Conservation (phyloP, 2,329 filamentous ascomycete species). For the Fonsecaea pedrosoi region DNA sequence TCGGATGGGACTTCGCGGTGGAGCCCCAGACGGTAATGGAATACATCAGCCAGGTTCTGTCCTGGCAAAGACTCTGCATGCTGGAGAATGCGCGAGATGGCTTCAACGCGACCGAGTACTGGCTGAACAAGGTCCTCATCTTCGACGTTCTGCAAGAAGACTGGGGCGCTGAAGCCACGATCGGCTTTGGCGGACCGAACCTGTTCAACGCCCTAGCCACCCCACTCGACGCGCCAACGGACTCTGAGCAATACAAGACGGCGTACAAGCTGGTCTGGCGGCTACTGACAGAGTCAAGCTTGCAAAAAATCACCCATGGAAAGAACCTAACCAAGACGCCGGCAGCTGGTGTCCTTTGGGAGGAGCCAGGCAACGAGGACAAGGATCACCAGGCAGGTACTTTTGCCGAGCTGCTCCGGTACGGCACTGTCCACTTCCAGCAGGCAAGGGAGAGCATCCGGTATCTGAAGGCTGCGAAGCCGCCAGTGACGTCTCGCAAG, state of each 20-base stretch:
- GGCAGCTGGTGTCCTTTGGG: slow-evolving; percentile 42
- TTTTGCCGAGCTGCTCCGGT: slow-evolving; percentile 43
- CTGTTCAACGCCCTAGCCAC: slow-evolving; percentile 42
- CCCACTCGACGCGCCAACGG: slow-evolving; percentile 39
- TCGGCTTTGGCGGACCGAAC: slow-evolving; percentile 42
- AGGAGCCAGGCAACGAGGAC: slow-evolving; percentile 39
- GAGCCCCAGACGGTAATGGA: slow-evolving; percentile 45
- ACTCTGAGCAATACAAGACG: slow-evolving; percentile 42
- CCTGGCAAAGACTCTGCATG: slow-evolving; percentile 47
- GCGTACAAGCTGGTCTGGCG: slow-evolving; percentile 43
- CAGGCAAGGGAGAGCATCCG: slow-evolving; percentile 39
- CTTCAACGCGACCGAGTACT: slow-evolving; percentile 45
- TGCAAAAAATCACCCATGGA: slow-evolving; percentile 44
- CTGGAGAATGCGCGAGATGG: slow-evolving; percentile 44
- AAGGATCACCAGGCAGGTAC: slow-evolving; percentile 42
- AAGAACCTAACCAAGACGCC: slow-evolving; percentile 40
- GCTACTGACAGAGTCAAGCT: slow-evolving; percentile 38
- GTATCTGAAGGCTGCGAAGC: slow-evolving; percentile 28
- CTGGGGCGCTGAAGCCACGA: slow-evolving; percentile 38
- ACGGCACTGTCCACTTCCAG: slow-evolving; percentile 43
- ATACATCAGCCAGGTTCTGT: slow-evolving; percentile 51
- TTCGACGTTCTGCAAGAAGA: slow-evolving; percentile 41
- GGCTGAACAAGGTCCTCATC: slow-evolving; percentile 41
- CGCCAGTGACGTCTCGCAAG: slow-evolving; percentile 35
- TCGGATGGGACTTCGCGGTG: slow-evolving; percentile 46